A percentile compares a stretch with the other conserved stretches of the same genome.
Evolutionary conservation across 495 filamentous ascomycete species (phyloP).

Genomic region (Penicillium ucsense): DNA sequence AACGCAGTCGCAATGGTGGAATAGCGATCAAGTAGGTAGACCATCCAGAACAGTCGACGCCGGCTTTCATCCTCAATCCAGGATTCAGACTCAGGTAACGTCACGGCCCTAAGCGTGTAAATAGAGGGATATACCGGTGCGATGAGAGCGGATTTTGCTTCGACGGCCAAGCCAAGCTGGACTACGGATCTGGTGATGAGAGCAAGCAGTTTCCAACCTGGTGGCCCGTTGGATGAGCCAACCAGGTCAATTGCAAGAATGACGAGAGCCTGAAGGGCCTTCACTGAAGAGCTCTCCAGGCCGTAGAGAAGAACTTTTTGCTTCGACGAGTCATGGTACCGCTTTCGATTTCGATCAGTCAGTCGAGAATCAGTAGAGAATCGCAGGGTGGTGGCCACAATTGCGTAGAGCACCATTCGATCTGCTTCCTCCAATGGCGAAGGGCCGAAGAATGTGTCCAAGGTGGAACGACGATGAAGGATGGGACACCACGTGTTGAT

Average conservation of each 20-base stretch:
- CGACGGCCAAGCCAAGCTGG: constrained; percentile 72
- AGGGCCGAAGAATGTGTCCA: constrained; percentile 73
- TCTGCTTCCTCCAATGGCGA: constrained; percentile 69
- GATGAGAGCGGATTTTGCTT: constrained; percentile 64
- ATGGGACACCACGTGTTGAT: constrained; percentile 90
- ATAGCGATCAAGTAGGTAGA: constrained; percentile 80
- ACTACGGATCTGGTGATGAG: constrained; percentile 78
- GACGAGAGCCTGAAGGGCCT: constrained; percentile 73
- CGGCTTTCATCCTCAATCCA: constrained; percentile 85
- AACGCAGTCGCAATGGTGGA: constrained; percentile 83
- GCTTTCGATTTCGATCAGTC: constrained; percentile 56
- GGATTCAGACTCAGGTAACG: constrained; percentile 68
- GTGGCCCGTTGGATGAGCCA: constrained; percentile 72
- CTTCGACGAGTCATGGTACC: constrained; percentile 72
- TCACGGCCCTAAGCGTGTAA: constrained; percentile 72
- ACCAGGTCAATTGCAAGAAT: constrained; percentile 73
- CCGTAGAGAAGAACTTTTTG: constrained; percentile 77
- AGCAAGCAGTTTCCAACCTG: constrained; percentile 82
- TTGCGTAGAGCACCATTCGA: constrained; percentile 73
- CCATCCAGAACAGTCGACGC: constrained; percentile 83
- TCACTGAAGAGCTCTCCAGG: constrained; percentile 79
- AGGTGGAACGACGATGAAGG: constrained; percentile 65
- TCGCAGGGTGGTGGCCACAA: constrained; percentile 76
- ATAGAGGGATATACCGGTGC: constrained; percentile 71
- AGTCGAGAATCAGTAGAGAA: constrained; percentile 67